Base-by-base conservation (phyloP, 2,329 filamentous ascomycete genomes). In the Neoascochyta sp. region DNA sequence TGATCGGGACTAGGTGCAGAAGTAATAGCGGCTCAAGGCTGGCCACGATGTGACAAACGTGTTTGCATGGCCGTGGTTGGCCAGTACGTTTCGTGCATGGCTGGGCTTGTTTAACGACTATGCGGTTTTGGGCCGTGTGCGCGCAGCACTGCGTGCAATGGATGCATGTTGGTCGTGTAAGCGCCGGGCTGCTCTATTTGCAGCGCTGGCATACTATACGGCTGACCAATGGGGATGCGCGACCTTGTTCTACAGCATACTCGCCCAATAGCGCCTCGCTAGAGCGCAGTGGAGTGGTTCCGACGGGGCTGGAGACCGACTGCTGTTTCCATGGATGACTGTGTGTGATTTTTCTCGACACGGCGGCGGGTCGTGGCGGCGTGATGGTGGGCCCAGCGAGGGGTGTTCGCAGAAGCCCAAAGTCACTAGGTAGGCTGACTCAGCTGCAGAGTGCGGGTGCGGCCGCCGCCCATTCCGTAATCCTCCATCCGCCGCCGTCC, bases 1-100 rank as follows among this genome's bases (percentile, higher is more conserved):
- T 10, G 23, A 36, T 33, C 34, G 39, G 36, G 43, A 34, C 29
- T 31, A 40, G 43, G 48, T 48, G 45, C 40, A 50, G 42, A 50
- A 40, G 30, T 40, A 42, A 51, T 48, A 51, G 57, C 57, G 59
- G 54, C 50, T 57, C 50, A 49, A 44, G 32, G 45, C 32, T 34
- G 57, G 59, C 54, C 57, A 62, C 56, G 52, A 58, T 52, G 54
- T 48, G 28, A 36, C 43, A 48, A 36, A 52, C 49, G 24, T 27
- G 29, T 27, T 29, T 41, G 18, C 22, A 25, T 16, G 22, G 26
- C 19, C 19, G 24, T 58, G 54, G 50, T 60, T 62, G 59, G 59
- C 45, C 40, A 27, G 34, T 16, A 21, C 16, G 9, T n/a, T 11
- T 10, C 11, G 16, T 8, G 19, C 26, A 38, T 34, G 30, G 30